Base-by-base conservation (phyloP, 805 yeast species). In the Metschnikowia anglica region DNA sequence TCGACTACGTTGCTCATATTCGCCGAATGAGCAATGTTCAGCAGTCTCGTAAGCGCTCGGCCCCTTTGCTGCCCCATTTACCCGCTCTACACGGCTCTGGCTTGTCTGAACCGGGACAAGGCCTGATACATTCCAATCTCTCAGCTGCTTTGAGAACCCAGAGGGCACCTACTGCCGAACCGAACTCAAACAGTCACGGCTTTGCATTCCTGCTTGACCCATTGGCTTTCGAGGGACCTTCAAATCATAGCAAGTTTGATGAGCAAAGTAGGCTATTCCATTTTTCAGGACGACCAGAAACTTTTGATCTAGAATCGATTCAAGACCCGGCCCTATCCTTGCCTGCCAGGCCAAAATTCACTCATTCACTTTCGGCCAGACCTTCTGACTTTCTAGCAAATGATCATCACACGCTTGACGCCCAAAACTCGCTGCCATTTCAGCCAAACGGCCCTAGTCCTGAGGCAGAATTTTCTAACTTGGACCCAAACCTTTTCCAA, bases 1-100 rank as follows among this genome's bases (percentile, higher is more conserved):
- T 81, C 48, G 83, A 80, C 56, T 81, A 81, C 51, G 77, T 79
- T 11, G 83, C 84, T 6, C 85, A 81, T 52, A 80, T 81, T 25
- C 73, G 77, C 49, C 70, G 71, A 46, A 74, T 81, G 53, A 80
- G 81, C 16, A 73, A 70, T 52, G 70, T 66, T 19, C 44, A 28
- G 38, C 43, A 34, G 28, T 42, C 44, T 23, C 45, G 55, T 8
- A 53, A 53, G 31, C 44, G 56, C 1, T 53, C 53, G 12, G 56
- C 56, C 3, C 53, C 56, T 12, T 19, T 47, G 34, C 56, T 52
- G 54, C 56, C 56, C 32, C 46, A 48, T 28, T 40, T 51, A 37
- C 32, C 34, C 3, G 32, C 47, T 15, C 37, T 24, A 27, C 19
- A 27, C 16, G 39, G 39, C 17, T 29, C 42, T 7, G 38, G 33